These are phyloP conservation scores for Ophiosphaerella narmari DNA, from an alignment of 2,329 filamentous ascomycete species.

Conservation along the genomic window DNA sequence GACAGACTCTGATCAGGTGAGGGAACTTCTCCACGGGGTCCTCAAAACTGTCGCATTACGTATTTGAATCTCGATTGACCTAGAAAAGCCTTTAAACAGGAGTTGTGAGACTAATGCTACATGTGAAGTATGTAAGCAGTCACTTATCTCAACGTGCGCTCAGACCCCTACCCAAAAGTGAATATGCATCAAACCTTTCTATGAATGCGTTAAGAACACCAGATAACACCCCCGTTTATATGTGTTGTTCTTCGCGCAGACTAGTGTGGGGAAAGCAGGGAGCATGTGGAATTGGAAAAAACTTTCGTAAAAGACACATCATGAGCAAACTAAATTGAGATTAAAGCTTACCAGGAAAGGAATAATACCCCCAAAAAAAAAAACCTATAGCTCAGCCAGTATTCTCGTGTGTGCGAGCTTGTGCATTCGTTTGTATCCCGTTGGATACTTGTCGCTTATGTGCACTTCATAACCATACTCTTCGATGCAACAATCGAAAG, in stretches of 20 bases:
- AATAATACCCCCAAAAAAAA: too few species aligned
- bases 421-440: constrained; percentile 31
- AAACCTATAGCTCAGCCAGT: neutral
- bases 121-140: neutral
- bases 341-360: neutral
- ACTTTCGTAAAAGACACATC: neutral
- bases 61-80: too few species aligned
- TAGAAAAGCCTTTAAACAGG: too few species aligned
- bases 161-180: too few species aligned
- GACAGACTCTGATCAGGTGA: neutral
- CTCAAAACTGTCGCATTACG: neutral
- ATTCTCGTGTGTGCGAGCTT: constrained; percentile 29
- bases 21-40: neutral
- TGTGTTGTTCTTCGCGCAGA: too few species aligned
- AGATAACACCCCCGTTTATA: too few species aligned
- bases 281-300: too few species aligned
- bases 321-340: neutral
- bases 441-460: constrained; percentile 11
- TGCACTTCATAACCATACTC: constrained; percentile 29
- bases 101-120: too few species aligned
- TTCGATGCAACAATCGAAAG: constrained; percentile 48
- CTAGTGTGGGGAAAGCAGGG: too few species aligned
- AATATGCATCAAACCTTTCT: too few species aligned
- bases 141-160: too few species aligned
- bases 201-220: too few species aligned